These are phyloP conservation scores for Pilaira anomala DNA, from an alignment of 192 early-diverging fungal genomes.

Conservation along the genomic window DNA sequence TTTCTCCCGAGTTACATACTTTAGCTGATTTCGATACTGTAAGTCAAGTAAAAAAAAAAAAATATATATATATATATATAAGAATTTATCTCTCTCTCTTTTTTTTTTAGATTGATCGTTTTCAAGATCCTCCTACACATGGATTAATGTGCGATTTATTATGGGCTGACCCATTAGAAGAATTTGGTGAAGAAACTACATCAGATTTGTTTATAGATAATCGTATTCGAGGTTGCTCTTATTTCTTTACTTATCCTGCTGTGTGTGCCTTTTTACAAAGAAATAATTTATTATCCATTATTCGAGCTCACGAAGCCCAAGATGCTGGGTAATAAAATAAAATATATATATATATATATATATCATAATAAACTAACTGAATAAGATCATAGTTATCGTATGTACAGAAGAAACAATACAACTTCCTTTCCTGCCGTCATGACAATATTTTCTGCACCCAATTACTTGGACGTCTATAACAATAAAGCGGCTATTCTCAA, in stretches of 20 bases:
- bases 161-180: constrained; percentile 93
- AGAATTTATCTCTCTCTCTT: background rate
- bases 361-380: background rate
- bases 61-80: background rate
- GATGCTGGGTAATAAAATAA: constrained; percentile 69
- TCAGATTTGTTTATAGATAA: constrained; percentile 85
- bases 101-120: constrained; percentile 66
- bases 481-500: constrained; percentile 98
- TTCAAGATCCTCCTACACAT: constrained; percentile 90
- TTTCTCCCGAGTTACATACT: constrained; percentile 90
- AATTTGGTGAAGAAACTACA: constrained; percentile 88
- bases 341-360: background rate
- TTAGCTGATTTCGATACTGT: constrained; percentile 80
- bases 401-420: constrained; percentile 93
- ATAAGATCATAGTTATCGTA: constrained; percentile 70
- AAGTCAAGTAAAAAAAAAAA: background rate
- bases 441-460: constrained; percentile 97
- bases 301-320: constrained; percentile 97
- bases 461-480: constrained; percentile 97
- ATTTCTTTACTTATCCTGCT: constrained; percentile 87
- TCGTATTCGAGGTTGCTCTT: constrained; percentile 88
- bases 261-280: constrained; percentile 91
- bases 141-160: constrained; percentile 92
- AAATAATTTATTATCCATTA: constrained; percentile 91
- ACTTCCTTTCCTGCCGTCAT: constrained; percentile 96